Evolutionary conservation across 495 filamentous ascomycete genomes (phyloP).

Genomic region (Lasiosphaeris hirsuta): DNA sequence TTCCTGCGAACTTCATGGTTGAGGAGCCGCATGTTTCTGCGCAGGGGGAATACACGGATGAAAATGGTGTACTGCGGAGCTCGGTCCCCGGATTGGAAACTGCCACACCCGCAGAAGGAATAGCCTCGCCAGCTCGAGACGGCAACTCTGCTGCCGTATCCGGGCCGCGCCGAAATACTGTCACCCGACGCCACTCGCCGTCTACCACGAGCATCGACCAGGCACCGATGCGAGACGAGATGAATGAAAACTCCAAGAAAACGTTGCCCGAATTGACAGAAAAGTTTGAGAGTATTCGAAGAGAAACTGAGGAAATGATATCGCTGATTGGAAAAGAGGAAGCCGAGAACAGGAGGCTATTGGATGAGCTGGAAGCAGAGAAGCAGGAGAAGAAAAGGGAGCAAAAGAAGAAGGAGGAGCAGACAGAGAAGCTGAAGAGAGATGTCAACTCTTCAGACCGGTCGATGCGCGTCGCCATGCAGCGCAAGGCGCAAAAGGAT

Average conservation of each 20-base stretch:
- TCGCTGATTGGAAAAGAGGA: conserved; percentile 59
- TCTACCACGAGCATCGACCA: conserved; percentile 61
- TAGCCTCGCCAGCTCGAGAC: conserved; percentile 61
- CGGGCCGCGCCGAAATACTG: conserved; percentile 59
- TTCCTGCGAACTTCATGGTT: conserved; percentile 50
- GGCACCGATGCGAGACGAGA: conserved; percentile 41
- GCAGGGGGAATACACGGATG: conserved; percentile 34
- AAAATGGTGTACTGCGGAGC: conserved; percentile 36
- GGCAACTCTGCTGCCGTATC: conserved; percentile 51
- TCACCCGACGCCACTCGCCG: conserved; percentile 75
- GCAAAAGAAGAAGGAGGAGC: conserved; percentile 81
- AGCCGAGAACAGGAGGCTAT: conserved; percentile 60
- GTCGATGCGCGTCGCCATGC: conserved; percentile 78
- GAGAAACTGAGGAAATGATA: conserved; percentile 62
- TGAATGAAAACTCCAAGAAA: conserved; percentile 40
- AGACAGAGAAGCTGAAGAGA: conserved; percentile 73
- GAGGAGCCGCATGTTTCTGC: conserved; percentile 43
- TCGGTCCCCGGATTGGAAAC: conserved; percentile 51
- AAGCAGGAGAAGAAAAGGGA: conserved; percentile 71
- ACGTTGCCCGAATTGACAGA: conserved; percentile 59
- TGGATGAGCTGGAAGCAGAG: conserved; percentile 69
- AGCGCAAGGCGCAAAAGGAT: conserved; percentile 74
- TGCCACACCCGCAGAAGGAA: conserved; percentile 48
- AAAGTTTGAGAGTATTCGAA: conserved; percentile 65
- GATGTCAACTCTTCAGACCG: conserved; percentile 79